These are phyloP conservation scores for Penicillium herquei DNA, from an alignment of 495 filamentous ascomycete genomes.

Conservation along the genomic window DNA sequence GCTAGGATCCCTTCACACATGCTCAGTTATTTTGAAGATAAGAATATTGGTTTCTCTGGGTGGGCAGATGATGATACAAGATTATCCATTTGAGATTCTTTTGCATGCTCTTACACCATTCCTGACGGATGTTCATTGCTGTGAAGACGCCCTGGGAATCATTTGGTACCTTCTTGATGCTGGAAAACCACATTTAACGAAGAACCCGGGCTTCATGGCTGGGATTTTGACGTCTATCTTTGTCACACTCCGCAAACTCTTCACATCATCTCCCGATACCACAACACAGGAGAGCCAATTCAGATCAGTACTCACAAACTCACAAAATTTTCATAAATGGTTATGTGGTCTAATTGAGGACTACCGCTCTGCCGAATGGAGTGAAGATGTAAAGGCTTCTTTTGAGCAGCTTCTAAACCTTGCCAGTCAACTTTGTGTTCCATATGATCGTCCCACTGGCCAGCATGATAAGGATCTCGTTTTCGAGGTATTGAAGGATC, in stretches of 20 bases:
- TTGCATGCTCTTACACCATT: conserved; percentile 78
- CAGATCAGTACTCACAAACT: conserved; percentile 63
- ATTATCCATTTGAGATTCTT: conserved; percentile 91
- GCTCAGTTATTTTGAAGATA: conserved; percentile 81
- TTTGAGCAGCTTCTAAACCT: conserved; percentile 65
- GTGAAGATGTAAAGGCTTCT: conserved; percentile 42
- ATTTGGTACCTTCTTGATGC: conserved; percentile 77
- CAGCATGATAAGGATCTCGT: conserved; percentile 72
- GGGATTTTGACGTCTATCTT: conserved; percentile 75
- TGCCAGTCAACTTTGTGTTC: conserved; percentile 54
- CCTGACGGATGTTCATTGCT: conserved; percentile 76
- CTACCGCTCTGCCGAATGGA: conserved; percentile 53
- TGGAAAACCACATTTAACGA: conserved; percentile 62
- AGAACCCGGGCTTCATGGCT: conserved; percentile 70
- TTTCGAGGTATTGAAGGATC: conserved; percentile 70
- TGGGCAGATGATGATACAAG: conserved; percentile 63
- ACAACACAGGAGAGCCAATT: conserved; percentile 77
- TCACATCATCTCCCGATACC: conserved; percentile 62
- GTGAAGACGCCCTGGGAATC: conserved; percentile 88
- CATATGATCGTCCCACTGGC: conserved; percentile 58
- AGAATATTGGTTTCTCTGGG: conserved; percentile 77
- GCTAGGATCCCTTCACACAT: conserved; percentile 81
- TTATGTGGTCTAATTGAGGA: conserved; percentile 59
- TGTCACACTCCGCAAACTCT: conserved; percentile 69
- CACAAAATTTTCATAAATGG: conserved; percentile 68